Conservation (phyloP, 495 filamentous ascomycete species). For the Tirmania nivea region DNA sequence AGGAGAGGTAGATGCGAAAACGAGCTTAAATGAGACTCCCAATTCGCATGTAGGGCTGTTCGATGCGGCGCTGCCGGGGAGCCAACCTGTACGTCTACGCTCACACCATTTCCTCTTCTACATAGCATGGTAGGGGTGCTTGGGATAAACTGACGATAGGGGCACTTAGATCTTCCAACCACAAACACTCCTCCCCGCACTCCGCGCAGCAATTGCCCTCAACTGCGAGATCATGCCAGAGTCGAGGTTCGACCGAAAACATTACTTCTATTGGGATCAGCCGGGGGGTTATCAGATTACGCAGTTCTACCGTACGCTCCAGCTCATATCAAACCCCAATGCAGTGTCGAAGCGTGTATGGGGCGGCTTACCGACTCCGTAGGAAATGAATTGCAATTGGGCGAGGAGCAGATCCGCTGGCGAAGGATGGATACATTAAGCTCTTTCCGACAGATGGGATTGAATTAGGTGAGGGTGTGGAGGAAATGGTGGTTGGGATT, state of each 20-base stretch:
- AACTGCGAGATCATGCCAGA: slow-evolving; percentile 51
- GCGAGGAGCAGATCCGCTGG: slow-evolving; percentile 38
- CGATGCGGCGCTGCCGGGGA: slow-evolving; percentile 74
- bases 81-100: slow-evolving; percentile 45
- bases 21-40: slow-evolving; percentile 43
- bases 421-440: no score
- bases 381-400: slow-evolving; percentile 40
- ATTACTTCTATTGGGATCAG: slow-evolving; percentile 98
- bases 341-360: background rate
- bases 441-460: slow-evolving; percentile 51
- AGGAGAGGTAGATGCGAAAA: slow-evolving; percentile 32
- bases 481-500: slow-evolving; percentile 40
- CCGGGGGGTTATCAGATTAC: slow-evolving; percentile 93
- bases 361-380: background rate
- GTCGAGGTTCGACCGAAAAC: slow-evolving; percentile 83
- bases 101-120: no score
- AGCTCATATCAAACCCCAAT: background rate
- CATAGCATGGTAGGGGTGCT: no score
- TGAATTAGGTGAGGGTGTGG: background rate
- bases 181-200: slow-evolving; percentile 63
- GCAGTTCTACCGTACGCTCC: slow-evolving; percentile 42
- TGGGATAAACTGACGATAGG: background rate
- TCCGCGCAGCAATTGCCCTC: slow-evolving; percentile 72
- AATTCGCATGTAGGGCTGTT: slow-evolving; percentile 78
- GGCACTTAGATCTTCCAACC: slow-evolving; percentile 43